Percentiles rank a stretch among this genome's conserved stretches.
phyloP scores from a whole-genome alignment of 139 green algal species.

The Coelastrella sp. region DNA sequence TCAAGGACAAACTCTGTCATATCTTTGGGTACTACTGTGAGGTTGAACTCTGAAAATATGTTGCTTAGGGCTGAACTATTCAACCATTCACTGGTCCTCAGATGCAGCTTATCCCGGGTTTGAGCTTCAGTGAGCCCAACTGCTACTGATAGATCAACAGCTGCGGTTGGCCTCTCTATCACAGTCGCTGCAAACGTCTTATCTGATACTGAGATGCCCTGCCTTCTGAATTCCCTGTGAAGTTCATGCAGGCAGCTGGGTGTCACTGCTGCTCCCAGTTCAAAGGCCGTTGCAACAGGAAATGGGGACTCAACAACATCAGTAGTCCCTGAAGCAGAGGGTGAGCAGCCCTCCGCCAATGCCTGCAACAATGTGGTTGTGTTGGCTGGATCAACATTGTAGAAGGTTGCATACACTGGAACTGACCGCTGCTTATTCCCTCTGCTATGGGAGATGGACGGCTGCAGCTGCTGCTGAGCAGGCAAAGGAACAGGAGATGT shows the following conservation, averaged over 20 bases:
- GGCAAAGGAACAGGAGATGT: too few species aligned
- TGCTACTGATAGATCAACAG: slow-evolving; percentile 13
- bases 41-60: slow-evolving; percentile 26
- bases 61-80: slow-evolving; percentile 3
- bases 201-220: background rate
- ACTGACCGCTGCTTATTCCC: background rate
- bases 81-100: background rate
- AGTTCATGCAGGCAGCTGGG: background rate
- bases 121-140: background rate
- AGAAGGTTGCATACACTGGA: slow-evolving; percentile 8
- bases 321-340: too few species aligned
- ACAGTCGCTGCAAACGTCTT: background rate
- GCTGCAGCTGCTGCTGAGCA: slow-evolving; percentile 32
- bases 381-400: background rate
- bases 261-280: background rate
- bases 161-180: background rate
- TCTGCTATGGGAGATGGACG: background rate
- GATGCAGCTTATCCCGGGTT: background rate
- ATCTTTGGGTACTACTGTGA: background rate
- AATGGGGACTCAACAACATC: too few species aligned
- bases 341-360: too few species aligned
- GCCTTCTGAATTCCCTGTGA: background rate
- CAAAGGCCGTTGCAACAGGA: background rate
- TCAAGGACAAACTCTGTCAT: background rate
- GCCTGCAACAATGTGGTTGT: background rate